Evolutionary conservation across 768 basidiomycete genomes (phyloP).

Genomic region (Suillus variegatus): DNA sequence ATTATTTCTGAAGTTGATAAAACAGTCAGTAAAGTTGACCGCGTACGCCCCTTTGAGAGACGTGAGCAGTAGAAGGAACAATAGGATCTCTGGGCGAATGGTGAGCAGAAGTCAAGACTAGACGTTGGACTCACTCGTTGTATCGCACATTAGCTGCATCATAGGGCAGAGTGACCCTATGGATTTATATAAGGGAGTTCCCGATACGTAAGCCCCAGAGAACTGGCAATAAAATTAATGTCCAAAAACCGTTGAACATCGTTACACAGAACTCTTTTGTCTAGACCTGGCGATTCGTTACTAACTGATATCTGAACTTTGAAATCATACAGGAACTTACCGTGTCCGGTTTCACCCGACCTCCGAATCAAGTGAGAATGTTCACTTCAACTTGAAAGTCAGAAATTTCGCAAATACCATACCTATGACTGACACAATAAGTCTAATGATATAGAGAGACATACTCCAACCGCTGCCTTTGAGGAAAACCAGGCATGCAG

Average conservation of each 20-base stretch:
- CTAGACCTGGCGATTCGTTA: neutral
- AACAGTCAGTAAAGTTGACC: conserved; percentile 16
- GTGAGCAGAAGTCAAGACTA: neutral
- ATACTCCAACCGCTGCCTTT: neutral
- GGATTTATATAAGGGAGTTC: neutral
- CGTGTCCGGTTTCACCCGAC: neutral
- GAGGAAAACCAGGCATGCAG: neutral
- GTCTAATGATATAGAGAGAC: neutral
- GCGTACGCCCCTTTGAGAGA: neutral
- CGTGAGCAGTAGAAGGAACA: neutral
- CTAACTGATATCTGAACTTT: neutral
- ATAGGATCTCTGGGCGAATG: neutral
- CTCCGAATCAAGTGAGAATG: neutral
- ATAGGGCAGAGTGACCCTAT: too few species aligned
- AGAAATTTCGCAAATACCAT: neutral
- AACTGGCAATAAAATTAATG: neutral
- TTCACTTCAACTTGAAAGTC: neutral
- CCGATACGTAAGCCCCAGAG: too few species aligned
- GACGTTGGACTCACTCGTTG: neutral
- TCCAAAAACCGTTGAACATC: neutral
- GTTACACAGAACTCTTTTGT: neutral
- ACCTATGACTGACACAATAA: neutral
- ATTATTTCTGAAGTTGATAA: conserved; percentile 10
- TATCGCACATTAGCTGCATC: neutral
- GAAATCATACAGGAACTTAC: neutral